Base-by-base conservation (phyloP, 176 grass and related monocot genomes). In the Musa schizocarpa region DNA sequence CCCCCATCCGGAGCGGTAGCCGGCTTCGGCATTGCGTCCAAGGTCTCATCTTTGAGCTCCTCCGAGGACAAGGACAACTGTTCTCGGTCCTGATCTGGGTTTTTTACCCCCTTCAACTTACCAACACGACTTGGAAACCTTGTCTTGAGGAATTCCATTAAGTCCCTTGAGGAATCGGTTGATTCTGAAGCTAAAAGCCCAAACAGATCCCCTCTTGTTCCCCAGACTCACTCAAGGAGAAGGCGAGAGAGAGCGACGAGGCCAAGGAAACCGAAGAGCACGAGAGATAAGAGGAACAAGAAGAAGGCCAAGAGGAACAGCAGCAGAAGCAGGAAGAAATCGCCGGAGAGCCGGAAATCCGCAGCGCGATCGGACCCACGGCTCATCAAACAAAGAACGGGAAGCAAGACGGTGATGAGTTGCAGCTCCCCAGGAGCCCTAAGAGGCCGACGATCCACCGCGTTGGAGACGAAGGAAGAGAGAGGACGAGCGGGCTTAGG, bases 81-180 rank as follows among this genome's bases (percentile, higher is more conserved):
- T 2, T 86, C 82, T 1, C 50, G 52, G 17, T 90, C 82, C 9
- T 72, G 17, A 1, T 9, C 9, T 13, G 80, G 71, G 0, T 86
- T 81, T 21, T 72, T 77, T 2, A 71, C 75, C 14, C 54, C 65
- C 24, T 65, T 49, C 14, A 22, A 34, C 76, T 86, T 96, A 76
- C 82, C 71, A 14, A 74, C 43, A 65, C 34, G 34, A 43, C 82
- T 86, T 17, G 58, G 78, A 51, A 93, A 83, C 82, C 87, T 90
- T 69, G 74, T 84, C 83, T 91, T 97, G 68, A 97, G 86, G 83
- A 97, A 93, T 83, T 97, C 93, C 93, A 97, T 97, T 0, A 19
- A 7, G 26, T 52, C 19, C 11, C 10, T 11, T 51, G 11, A 62
- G 8, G 29, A 49, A 43, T 43, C 4, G 34, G 34, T 73, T 65